A percentile compares a stretch with the other conserved stretches of the same genome.
Conservation (phyloP, 495 filamentous ascomycete genomes). For the Daldinia loculata region DNA sequence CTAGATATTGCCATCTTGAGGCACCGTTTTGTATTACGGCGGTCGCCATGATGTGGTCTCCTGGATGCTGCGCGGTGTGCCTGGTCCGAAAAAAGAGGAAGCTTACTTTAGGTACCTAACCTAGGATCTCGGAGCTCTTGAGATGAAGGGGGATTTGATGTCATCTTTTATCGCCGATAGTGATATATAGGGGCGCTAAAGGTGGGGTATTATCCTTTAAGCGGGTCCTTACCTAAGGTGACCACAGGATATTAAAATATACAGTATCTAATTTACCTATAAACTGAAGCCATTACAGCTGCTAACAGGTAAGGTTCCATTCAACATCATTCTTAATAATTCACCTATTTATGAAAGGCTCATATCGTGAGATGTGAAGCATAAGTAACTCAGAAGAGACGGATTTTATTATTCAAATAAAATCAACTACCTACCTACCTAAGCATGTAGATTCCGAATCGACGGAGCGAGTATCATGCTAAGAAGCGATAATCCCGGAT, state of each 20-base stretch:
- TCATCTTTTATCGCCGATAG: slow-evolving; percentile 37
- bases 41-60: slow-evolving; percentile 25
- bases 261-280: neutral
- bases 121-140: neutral
- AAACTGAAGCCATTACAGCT: neutral
- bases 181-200: slow-evolving; percentile 18
- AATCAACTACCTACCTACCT: neutral
- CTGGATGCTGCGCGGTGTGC: neutral
- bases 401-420: neutral
- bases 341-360: neutral
- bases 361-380: neutral
- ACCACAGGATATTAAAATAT: neutral
- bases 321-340: neutral
- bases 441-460: neutral
- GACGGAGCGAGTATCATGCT: neutral
- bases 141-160: slow-evolving; percentile 25
- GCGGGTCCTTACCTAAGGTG: neutral
- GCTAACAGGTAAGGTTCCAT: neutral
- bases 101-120: neutral
- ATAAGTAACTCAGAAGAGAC: neutral
- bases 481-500: slow-evolving; percentile 8
- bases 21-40: neutral
- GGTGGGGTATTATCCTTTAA: slow-evolving; percentile 6
- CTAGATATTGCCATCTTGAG: slow-evolving; percentile 72
- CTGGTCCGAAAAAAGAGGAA: neutral